These are phyloP conservation scores for Saccharomycopsis hybrid DNA, from an alignment of 1,139 yeast species.

Conservation along the genomic window DNA sequence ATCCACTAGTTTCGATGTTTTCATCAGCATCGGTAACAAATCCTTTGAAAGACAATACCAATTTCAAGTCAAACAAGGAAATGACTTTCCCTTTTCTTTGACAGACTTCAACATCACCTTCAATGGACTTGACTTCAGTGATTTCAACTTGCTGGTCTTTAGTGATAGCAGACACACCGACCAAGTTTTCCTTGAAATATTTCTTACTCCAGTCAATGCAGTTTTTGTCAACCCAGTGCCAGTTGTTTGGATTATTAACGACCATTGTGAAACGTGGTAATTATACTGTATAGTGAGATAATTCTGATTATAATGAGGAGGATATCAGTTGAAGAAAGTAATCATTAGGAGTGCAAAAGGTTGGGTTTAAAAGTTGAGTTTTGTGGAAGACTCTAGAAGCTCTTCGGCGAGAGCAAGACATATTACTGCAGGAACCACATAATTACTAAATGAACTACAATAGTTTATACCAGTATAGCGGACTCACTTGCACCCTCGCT, in stretches of 20 bases:
- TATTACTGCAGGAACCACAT: no score
- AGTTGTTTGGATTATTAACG: constrained; percentile 68
- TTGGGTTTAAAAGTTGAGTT: no score
- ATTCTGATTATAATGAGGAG: no score
- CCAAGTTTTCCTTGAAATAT: constrained; percentile 59
- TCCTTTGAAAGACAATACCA: constrained; percentile 59
- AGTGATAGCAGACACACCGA: constrained; percentile 37
- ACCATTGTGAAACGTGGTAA: constrained; percentile 44
- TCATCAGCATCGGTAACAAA: constrained; percentile 31
- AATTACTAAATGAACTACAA: no score
- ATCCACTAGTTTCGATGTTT: constrained; percentile 46
- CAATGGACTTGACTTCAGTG: constrained; percentile 57
- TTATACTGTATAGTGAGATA: no score
- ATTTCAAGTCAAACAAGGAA: constrained; percentile 74
- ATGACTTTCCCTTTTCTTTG: constrained; percentile 97
- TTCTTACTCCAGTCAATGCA: constrained; percentile 85
- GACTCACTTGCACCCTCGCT: no score
- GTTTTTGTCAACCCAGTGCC: constrained; percentile 99
- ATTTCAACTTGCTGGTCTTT: constrained; percentile 33
- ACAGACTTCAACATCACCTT: constrained; percentile 94
- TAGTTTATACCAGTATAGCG: no score
- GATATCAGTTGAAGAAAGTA: no score
- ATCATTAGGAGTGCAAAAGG: no score
- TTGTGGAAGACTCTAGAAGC: no score
- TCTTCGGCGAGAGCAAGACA: no score